Percentiles rank a stretch among this genome's conserved stretches.
These are phyloP conservation scores for Clonostachys byssicola DNA, from an alignment of 2,329 filamentous ascomycete genomes.

Conservation along the genomic window DNA sequence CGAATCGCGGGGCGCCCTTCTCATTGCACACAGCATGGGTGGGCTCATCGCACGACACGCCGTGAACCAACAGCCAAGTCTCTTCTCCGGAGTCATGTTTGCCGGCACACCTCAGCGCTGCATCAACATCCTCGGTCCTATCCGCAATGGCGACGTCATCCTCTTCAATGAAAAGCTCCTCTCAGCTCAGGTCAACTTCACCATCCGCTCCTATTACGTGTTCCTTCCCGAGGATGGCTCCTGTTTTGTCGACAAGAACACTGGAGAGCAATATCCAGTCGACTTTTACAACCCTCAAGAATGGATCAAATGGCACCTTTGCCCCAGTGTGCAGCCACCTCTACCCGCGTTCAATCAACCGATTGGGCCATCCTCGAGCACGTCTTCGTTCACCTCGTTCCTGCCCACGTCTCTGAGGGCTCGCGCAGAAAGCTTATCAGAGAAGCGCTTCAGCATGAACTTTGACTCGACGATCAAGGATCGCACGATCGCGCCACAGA, in stretches of 20 bases:
- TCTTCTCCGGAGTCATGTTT: slow-evolving; percentile 83
- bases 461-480: slow-evolving; percentile 22
- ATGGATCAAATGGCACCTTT: slow-evolving; percentile 76
- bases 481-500: slow-evolving; percentile 18
- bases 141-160: slow-evolving; percentile 90
- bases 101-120: slow-evolving; percentile 82
- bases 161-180: slow-evolving; percentile 84
- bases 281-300: slow-evolving; percentile 78
- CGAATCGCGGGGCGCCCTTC: slow-evolving; percentile 64
- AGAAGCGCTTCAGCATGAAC: slow-evolving; percentile 13
- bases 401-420: slow-evolving; percentile 38
- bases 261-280: slow-evolving; percentile 74
- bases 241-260: slow-evolving; percentile 82
- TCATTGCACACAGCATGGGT: slow-evolving; percentile 84
- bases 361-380: slow-evolving; percentile 23
- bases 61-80: slow-evolving; percentile 77
- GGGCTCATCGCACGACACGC: slow-evolving; percentile 85
- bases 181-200: slow-evolving; percentile 91
- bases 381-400: slow-evolving; percentile 36
- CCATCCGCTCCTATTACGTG: slow-evolving; percentile 78
- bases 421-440: slow-evolving; percentile 35
- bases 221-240: slow-evolving; percentile 82
- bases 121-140: slow-evolving; percentile 84
- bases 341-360: slow-evolving; percentile 51
- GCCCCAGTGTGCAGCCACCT: slow-evolving; percentile 69